Evolutionary conservation across 2,329 filamentous ascomycete species (phyloP).

Genomic region (Lachnellula subtilissima): DNA sequence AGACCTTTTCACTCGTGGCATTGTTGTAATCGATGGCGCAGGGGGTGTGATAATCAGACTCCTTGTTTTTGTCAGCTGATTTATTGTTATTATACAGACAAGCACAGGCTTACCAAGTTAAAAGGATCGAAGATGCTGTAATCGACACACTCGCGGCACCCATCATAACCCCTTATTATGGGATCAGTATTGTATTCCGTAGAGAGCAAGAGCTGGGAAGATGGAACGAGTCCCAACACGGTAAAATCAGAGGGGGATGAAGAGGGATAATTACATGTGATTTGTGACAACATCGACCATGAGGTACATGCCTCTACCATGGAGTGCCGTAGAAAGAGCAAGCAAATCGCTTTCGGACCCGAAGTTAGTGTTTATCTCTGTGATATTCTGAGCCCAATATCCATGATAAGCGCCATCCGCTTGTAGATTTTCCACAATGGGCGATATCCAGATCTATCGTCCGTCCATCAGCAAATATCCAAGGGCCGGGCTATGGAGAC

Average conservation of each 20-base stretch:
- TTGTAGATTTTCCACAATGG: constrained; percentile 35
- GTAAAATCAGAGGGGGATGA: constrained; percentile 7
- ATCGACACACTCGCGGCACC: constrained; percentile 33
- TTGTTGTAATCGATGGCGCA: constrained; percentile 35
- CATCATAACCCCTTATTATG: constrained; percentile 19
- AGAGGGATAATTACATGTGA: constrained; percentile 31
- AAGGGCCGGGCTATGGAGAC: background rate
- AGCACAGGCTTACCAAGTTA: constrained; percentile 24
- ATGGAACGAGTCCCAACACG: background rate
- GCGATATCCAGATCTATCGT: constrained; percentile 40
- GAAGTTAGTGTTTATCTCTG: constrained; percentile 44
- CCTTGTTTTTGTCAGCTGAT: constrained; percentile 8
- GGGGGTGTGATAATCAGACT: constrained; percentile 32
- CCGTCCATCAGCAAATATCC: constrained; percentile 1
- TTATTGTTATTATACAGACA: constrained; percentile 18
- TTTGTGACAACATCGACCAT: constrained; percentile 51
- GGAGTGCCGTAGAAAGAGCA: constrained; percentile 40
- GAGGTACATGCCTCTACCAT: constrained; percentile 44
- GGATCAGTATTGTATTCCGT: background rate
- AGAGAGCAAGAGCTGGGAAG: too few relatives aligned
- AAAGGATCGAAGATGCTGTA: constrained; percentile 37
- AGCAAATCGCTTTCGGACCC: constrained; percentile 43
- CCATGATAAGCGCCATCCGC: constrained; percentile 40
- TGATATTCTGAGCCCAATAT: constrained; percentile 43
- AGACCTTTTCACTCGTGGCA: constrained; percentile 27